These are phyloP conservation scores for Penicillium sp. DNA, from an alignment of 2,329 filamentous ascomycete genomes.

Conservation along the genomic window DNA sequence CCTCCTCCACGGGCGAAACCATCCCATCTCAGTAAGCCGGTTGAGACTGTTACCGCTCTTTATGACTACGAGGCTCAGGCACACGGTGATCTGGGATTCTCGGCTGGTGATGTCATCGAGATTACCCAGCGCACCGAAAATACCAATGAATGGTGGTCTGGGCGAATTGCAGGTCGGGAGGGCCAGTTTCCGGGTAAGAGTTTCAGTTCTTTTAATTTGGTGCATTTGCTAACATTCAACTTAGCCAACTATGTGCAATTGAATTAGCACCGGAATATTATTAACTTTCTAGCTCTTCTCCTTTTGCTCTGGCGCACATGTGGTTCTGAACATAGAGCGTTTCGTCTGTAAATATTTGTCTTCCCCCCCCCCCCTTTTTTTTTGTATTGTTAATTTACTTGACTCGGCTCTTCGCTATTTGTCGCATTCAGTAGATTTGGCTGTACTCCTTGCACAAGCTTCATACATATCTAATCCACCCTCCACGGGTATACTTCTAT, in stretches of 20 bases:
- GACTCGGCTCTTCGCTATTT: background rate
- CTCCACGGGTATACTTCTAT: background rate
- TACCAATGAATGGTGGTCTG: constrained; percentile 96
- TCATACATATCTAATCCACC: background rate
- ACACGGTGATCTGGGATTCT: constrained; percentile 89
- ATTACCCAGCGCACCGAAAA: constrained; percentile 81
- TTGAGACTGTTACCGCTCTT: constrained; percentile 81
- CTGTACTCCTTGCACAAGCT: background rate
- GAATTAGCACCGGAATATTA: constrained; percentile 25
- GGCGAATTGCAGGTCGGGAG: constrained; percentile 72
- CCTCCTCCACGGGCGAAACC: constrained; percentile 83
- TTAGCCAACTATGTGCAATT: constrained; percentile 42
- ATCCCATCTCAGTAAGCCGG: constrained; percentile 64
- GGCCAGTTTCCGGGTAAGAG: constrained; percentile 91
- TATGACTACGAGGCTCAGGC: constrained; percentile 97
- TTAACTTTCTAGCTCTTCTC: background rate
- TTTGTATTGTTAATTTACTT: constrained; percentile 1
- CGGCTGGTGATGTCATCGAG: constrained; percentile 84
- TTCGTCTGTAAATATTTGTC: constrained; percentile 26
- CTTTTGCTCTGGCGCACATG: constrained; percentile 19
- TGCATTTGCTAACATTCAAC: background rate
- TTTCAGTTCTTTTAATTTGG: background rate
- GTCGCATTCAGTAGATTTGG: background rate
- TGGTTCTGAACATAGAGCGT: constrained; percentile 29
- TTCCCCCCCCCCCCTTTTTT: background rate